phyloP scores from a whole-genome alignment of 2,329 filamentous ascomycete species.

The Arthrocladium fulminans region DNA sequence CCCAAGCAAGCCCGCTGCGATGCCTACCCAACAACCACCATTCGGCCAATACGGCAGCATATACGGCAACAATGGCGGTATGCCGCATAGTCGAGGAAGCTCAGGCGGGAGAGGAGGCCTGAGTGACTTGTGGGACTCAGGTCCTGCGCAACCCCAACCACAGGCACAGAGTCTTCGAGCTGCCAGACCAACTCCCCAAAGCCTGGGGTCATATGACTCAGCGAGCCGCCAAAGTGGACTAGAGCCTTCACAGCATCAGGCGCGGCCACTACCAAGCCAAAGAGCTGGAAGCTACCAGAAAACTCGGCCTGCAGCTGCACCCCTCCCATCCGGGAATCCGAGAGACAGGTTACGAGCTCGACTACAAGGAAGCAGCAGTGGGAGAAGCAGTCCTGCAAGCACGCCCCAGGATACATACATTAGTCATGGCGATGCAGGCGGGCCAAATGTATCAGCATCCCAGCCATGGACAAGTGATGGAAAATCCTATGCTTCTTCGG shows the following conservation, averaged over 20 bases:
- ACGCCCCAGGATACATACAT: background rate
- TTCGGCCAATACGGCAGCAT: slow-evolving; percentile 44
- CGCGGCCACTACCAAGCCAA: slow-evolving; percentile 62
- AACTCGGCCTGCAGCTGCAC: slow-evolving; percentile 30
- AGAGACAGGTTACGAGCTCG: slow-evolving; percentile 64
- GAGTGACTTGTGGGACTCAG: slow-evolving; percentile 51
- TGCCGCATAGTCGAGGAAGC: slow-evolving; percentile 26
- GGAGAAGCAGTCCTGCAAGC: slow-evolving; percentile 17
- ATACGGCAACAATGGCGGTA: slow-evolving; percentile 25
- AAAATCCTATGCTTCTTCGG: slow-evolving; percentile 11
- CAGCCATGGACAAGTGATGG: slow-evolving; percentile 21
- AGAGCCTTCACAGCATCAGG: slow-evolving; percentile 18
- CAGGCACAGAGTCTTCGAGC: slow-evolving; percentile 20
- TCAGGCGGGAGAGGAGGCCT: slow-evolving; percentile 40
- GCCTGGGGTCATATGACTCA: slow-evolving; percentile 16
- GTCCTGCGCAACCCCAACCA: slow-evolving; percentile 22
- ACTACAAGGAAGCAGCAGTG: slow-evolving; percentile 54
- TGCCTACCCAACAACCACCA: slow-evolving; percentile 38
- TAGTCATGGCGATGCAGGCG: slow-evolving; percentile 4
- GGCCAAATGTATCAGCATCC: slow-evolving; percentile 21
- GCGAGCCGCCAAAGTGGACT: slow-evolving; percentile 13
- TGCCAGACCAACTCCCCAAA: slow-evolving; percentile 26
- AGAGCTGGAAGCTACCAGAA: slow-evolving; percentile 66
- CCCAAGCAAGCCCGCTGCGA: slow-evolving; percentile 60
- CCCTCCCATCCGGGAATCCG: slow-evolving; percentile 28